phyloP scores from a whole-genome alignment of 345 rosid species.

The Sonneratia alba region DNA sequence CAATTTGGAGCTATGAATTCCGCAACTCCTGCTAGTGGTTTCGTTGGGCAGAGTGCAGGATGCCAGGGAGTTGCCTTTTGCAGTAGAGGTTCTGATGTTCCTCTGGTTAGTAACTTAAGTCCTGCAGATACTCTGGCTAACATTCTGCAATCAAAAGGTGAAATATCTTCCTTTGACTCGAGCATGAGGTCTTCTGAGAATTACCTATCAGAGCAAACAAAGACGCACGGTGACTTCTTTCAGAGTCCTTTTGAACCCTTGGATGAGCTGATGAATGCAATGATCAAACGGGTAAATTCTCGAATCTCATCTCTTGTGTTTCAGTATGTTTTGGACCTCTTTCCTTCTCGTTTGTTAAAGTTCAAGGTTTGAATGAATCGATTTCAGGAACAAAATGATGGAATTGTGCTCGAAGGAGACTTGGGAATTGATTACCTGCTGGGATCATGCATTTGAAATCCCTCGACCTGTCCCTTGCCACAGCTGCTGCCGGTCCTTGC shows the following conservation, averaged over 20 bases:
- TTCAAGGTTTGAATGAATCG: neutral
- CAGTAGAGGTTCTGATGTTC: constrained; percentile 27
- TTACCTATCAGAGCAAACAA: constrained; percentile 29
- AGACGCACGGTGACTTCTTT: constrained; percentile 34
- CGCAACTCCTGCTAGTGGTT: constrained; percentile 24
- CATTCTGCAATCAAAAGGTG: constrained; percentile 26
- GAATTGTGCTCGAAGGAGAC: constrained; percentile 40
- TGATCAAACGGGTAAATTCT: constrained; percentile 54
- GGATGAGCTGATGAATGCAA: constrained; percentile 58
- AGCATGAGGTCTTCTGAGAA: constrained; percentile 31
- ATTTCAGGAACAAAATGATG: constrained; percentile 45
- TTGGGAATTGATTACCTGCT: constrained; percentile 41
- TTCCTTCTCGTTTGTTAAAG: neutral
- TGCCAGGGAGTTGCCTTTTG: constrained; percentile 13
- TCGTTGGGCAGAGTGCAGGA: constrained; percentile 21
- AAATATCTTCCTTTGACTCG: constrained; percentile 22
- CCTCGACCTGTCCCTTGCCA: neutral
- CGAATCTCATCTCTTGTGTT: neutral
- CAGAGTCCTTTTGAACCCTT: constrained; percentile 43
- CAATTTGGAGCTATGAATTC: constrained; percentile 27
- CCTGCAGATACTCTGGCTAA: constrained; percentile 21
- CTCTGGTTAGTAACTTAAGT: constrained; percentile 26
- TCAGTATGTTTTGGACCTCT: neutral
- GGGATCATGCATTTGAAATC: constrained; percentile 31
- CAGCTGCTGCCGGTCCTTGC: neutral